phyloP scores from a whole-genome alignment of 1,139 yeast genomes.

The Kodamaea fungicola region DNA sequence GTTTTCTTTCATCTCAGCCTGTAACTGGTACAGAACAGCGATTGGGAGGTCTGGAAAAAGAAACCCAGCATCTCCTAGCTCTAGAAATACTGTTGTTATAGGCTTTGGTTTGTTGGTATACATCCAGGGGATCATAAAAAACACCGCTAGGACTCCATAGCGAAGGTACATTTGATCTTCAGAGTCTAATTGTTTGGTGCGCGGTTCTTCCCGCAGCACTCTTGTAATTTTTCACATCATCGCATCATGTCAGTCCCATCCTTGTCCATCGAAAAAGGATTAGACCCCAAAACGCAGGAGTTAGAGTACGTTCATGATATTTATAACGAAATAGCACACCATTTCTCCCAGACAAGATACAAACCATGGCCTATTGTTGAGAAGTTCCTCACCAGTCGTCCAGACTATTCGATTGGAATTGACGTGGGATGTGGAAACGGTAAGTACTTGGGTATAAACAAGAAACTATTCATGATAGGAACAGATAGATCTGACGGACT shows the following conservation, averaged over 20 bases:
- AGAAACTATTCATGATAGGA: slow-evolving; percentile 66
- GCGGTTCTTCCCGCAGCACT: too few relatives aligned
- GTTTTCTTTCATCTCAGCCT: slow-evolving; percentile 15
- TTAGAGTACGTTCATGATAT: slow-evolving; percentile 81
- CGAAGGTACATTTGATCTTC: too few relatives aligned
- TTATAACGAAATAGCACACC: slow-evolving; percentile 87
- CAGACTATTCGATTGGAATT: slow-evolving; percentile 41
- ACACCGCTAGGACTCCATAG: too few relatives aligned
- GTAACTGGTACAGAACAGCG: slow-evolving; percentile 43
- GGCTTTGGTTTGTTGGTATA: too few relatives aligned
- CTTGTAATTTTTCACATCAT: too few relatives aligned
- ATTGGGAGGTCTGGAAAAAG: slow-evolving; percentile 45
- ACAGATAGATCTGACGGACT: slow-evolving; percentile 82
- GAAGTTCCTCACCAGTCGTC: slow-evolving; percentile 46
- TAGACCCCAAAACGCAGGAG: slow-evolving; percentile 60
- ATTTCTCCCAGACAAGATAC: slow-evolving; percentile 89
- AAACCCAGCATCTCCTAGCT: slow-evolving; percentile 37
- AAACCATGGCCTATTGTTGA: slow-evolving; percentile 98
- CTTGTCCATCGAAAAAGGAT: slow-evolving; percentile 22
- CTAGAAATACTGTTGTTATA: slow-evolving; percentile 26
- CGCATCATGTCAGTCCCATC: slow-evolving; percentile 28
- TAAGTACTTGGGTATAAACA: slow-evolving; percentile 74
- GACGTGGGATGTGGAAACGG: slow-evolving; percentile 98
- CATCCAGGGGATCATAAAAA: neutral
- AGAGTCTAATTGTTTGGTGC: too few relatives aligned